Evolutionary conservation across 371 early-diverging fungal species (phyloP).

Genomic region (Mortierella sp.): DNA sequence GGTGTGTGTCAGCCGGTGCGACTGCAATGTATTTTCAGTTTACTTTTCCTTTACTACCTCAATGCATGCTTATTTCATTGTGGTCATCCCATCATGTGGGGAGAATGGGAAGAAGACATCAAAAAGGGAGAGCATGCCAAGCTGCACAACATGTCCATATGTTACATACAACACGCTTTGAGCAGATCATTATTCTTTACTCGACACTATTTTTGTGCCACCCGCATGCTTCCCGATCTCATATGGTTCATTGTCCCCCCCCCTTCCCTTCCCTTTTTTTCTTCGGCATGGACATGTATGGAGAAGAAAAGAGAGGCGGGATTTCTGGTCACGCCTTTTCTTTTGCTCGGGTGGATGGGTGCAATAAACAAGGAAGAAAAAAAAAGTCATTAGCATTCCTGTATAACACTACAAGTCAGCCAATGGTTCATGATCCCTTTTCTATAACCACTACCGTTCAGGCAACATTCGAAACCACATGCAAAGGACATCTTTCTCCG

Average conservation of each 20-base stretch:
- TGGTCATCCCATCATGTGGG: constrained; percentile 37
- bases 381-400: neutral
- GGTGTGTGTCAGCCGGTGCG: constrained; percentile 1
- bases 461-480: neutral
- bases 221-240: neutral
- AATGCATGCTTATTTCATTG: constrained; percentile 12
- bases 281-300: constrained; percentile 6
- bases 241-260: neutral
- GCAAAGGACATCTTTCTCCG: neutral
- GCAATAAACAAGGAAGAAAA: neutral
- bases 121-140: neutral
- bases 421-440: neutral
- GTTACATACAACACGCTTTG: neutral
- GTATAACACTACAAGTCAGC: neutral
- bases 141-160: neutral
- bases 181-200: neutral
- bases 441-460: constrained; percentile 1
- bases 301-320: neutral
- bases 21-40: neutral
- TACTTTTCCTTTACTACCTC: neutral
- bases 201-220: constrained; percentile 8
- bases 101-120: neutral
- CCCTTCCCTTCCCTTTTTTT: neutral
- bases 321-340: neutral
- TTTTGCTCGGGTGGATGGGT: neutral